phyloP scores from a whole-genome alignment of 495 filamentous ascomycete genomes.

The Tuber calosporum region DNA sequence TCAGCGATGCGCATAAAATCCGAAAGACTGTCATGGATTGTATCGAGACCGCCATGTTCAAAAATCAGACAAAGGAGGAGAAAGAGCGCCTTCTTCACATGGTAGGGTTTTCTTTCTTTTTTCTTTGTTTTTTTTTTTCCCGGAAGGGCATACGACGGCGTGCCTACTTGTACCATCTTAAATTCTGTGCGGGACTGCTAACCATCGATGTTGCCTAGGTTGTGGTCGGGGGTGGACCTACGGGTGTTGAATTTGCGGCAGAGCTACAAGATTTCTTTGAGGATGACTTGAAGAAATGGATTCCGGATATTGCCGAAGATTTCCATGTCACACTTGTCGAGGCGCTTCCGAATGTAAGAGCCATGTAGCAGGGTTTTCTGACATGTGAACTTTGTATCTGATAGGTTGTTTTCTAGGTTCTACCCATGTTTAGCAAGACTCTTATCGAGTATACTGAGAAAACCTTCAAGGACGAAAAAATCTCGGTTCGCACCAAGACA shows the following conservation, averaged over 20 bases:
- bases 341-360: slow-evolving; percentile 77
- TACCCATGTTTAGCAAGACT: slow-evolving; percentile 98
- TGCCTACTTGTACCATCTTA: slow-evolving; percentile 15
- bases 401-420: slow-evolving; percentile 47
- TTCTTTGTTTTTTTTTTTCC: too few species aligned
- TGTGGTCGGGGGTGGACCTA: slow-evolving; percentile 94
- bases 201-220: slow-evolving; percentile 43
- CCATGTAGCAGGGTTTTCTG: neutral
- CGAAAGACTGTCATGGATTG: slow-evolving; percentile 99
- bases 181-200: slow-evolving; percentile 6
- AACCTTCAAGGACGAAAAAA: slow-evolving; percentile 97
- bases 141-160: neutral
- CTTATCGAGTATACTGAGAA: slow-evolving; percentile 98
- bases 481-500: slow-evolving; percentile 93
- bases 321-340: slow-evolving; percentile 97
- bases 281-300: slow-evolving; percentile 93
- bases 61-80: slow-evolving; percentile 87
- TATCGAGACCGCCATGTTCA: slow-evolving; percentile 95
- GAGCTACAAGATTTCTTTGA: slow-evolving; percentile 99
- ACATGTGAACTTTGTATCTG: slow-evolving; percentile 21
- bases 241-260: slow-evolving; percentile 95
- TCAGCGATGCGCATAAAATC: slow-evolving; percentile 87
- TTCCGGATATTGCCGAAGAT: slow-evolving; percentile 85
- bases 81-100: slow-evolving; percentile 92
- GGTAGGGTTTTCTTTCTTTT: slow-evolving; percentile 45